These are phyloP conservation scores for Elymus sibiricus DNA, from an alignment of 176 grass and related monocot species.

Conservation along the genomic window DNA sequence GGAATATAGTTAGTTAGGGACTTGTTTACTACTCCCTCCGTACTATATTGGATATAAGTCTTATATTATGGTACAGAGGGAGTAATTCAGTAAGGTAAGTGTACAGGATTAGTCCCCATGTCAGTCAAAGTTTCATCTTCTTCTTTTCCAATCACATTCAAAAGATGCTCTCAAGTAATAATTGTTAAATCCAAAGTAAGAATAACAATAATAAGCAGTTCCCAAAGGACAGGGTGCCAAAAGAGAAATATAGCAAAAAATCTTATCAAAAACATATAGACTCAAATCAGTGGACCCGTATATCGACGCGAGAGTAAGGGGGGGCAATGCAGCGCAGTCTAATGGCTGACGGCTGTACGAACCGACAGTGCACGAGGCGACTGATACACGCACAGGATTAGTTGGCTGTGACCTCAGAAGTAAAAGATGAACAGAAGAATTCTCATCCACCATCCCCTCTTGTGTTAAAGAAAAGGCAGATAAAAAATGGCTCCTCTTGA, in stretches of 20 bases:
- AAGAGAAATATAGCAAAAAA: background rate
- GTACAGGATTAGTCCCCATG: background rate
- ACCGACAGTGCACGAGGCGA: too few relatives aligned
- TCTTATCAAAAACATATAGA: too few relatives aligned
- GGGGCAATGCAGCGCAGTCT: too few relatives aligned
- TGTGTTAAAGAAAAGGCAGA: background rate
- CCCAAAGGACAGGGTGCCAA: background rate
- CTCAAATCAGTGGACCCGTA: too few relatives aligned
- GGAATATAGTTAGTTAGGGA: background rate
- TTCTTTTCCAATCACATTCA: background rate
- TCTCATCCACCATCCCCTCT: too few relatives aligned
- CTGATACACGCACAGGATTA: too few relatives aligned
- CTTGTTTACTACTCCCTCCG: background rate
- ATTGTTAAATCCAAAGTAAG: background rate
- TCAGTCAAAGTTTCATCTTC: background rate
- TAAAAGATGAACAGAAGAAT: background rate
- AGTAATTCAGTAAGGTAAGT: background rate
- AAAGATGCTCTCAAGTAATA: background rate
- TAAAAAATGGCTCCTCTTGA: background rate
- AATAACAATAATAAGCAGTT: background rate
- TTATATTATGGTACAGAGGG: too few relatives aligned
- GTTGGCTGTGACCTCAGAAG: too few relatives aligned
- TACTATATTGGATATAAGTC: too few relatives aligned
- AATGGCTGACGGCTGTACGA: too few relatives aligned
- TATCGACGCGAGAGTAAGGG: too few relatives aligned